Evolutionary conservation across 805 yeast genomes (phyloP).

Genomic region (Candida jianshihensis): DNA sequence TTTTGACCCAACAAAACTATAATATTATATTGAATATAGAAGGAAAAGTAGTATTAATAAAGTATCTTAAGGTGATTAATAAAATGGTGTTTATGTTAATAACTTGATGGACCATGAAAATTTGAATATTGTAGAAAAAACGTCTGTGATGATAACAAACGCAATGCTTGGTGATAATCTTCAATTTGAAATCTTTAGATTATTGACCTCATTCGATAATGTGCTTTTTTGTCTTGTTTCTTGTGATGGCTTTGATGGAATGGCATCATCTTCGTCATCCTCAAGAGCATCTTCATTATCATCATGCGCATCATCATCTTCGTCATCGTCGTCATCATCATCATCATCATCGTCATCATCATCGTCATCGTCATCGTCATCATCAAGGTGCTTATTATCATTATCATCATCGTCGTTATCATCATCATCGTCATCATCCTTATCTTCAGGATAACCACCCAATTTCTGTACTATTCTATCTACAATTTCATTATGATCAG

Average conservation of each 20-base stretch:
- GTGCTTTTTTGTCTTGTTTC: slow-evolving; percentile 6
- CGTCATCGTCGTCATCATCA: slow-evolving; percentile 10
- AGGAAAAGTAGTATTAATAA: too few relatives aligned
- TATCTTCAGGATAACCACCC: slow-evolving; percentile 53
- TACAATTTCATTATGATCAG: slow-evolving; percentile 93
- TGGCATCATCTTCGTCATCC: slow-evolving; percentile 13
- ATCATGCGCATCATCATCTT: slow-evolving; percentile 8
- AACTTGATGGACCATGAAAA: too few relatives aligned
- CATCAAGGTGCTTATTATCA: slow-evolving; percentile 39
- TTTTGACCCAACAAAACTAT: too few relatives aligned
- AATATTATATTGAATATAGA: too few relatives aligned
- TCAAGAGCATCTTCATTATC: slow-evolving; percentile 11
- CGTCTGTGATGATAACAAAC: too few relatives aligned
- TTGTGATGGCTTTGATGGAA: slow-evolving; percentile 10
- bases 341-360: slow-evolving; percentile 27
- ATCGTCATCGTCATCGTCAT: slow-evolving; percentile 34
- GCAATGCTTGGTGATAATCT: too few relatives aligned
- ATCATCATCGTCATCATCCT: slow-evolving; percentile 41
- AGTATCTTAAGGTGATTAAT: too few relatives aligned
- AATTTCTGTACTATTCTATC: slow-evolving; percentile 73
- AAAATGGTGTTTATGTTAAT: too few relatives aligned
- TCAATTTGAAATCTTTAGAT: slow-evolving; percentile 18
- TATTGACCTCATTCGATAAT: slow-evolving; percentile 20
- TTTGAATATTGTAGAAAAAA: too few relatives aligned
- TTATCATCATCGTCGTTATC: slow-evolving; percentile 39